A percentile compares a stretch with the other conserved stretches of the same genome.
Evolutionary conservation across 2,329 filamentous ascomycete genomes (phyloP).

Genomic region (Fusarium phyllophilum): DNA sequence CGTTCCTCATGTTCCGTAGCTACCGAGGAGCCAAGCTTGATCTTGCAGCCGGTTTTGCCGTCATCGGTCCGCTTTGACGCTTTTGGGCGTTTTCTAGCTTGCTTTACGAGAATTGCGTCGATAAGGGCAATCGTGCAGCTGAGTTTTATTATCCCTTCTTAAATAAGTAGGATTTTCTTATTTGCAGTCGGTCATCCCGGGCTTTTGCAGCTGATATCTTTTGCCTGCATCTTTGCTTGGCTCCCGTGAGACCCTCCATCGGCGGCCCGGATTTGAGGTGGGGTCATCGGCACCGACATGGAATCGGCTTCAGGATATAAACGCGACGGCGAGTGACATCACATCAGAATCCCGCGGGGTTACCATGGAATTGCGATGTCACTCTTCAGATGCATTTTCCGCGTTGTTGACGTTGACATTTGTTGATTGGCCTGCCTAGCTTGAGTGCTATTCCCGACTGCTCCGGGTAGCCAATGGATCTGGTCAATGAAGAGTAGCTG

Average conservation of each 20-base stretch:
- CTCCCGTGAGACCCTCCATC: slow-evolving; percentile 9
- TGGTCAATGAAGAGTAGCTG: neutral
- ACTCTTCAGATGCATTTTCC: neutral
- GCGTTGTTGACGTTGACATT: neutral
- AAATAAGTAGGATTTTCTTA: neutral
- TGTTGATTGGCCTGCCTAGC: neutral
- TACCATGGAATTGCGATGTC: neutral
- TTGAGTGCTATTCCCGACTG: neutral
- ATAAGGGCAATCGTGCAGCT: neutral
- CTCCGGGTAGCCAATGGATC: neutral
- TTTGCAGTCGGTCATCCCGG: slow-evolving; percentile 1
- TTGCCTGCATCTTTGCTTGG: neutral
- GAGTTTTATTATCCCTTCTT: neutral
- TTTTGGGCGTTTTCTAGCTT: slow-evolving; percentile 15
- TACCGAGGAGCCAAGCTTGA: slow-evolving; percentile 26
- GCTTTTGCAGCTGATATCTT: neutral
- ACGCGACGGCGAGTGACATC: slow-evolving; percentile 14
- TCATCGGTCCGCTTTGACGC: slow-evolving; percentile 30
- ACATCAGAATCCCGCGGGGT: neutral
- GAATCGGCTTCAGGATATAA: neutral
- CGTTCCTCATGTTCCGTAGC: slow-evolving; percentile 14
- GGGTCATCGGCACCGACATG: slow-evolving; percentile 10
- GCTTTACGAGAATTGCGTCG: neutral
- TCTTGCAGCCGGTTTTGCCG: slow-evolving; percentile 14
- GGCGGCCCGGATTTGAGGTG: slow-evolving; percentile 7